phyloP scores from a whole-genome alignment of 257 asterid species.

The Leonotis leonurus region DNA sequence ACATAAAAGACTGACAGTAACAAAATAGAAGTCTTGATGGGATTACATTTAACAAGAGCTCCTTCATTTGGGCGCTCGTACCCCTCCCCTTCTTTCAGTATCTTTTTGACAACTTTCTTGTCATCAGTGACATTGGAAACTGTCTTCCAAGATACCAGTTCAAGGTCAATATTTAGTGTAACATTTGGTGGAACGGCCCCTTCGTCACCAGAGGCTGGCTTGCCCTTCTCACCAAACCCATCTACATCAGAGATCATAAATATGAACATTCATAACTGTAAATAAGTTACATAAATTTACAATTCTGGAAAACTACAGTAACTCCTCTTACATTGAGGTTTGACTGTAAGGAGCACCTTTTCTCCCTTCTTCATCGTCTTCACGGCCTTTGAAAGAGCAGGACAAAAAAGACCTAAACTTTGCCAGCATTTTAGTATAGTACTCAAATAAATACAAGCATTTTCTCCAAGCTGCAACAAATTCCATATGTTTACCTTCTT shows the following conservation, averaged over 20 bases:
- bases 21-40: neutral
- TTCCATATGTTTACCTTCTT: slow-evolving; percentile 24
- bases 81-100: slow-evolving; percentile 57
- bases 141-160: slow-evolving; percentile 59
- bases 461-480: neutral
- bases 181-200: slow-evolving; percentile 57
- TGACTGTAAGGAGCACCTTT: slow-evolving; percentile 49
- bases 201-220: slow-evolving; percentile 39
- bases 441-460: neutral
- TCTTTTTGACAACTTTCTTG: slow-evolving; percentile 61
- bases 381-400: slow-evolving; percentile 51
- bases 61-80: slow-evolving; percentile 70
- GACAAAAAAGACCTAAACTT: slow-evolving; percentile 47
- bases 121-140: slow-evolving; percentile 56
- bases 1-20: neutral
- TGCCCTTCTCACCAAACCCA: slow-evolving; percentile 67
- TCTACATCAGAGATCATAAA: slow-evolving; percentile 21
- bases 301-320: neutral
- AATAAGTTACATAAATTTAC: no score
- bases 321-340: slow-evolving; percentile 51
- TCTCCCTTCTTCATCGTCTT: slow-evolving; percentile 74
- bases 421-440: neutral
- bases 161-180: slow-evolving; percentile 35
- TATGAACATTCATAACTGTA: neutral
- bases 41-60: slow-evolving; percentile 55